Conservation (phyloP, 2,329 filamentous ascomycete genomes). For the Alternaria longipes region DNA sequence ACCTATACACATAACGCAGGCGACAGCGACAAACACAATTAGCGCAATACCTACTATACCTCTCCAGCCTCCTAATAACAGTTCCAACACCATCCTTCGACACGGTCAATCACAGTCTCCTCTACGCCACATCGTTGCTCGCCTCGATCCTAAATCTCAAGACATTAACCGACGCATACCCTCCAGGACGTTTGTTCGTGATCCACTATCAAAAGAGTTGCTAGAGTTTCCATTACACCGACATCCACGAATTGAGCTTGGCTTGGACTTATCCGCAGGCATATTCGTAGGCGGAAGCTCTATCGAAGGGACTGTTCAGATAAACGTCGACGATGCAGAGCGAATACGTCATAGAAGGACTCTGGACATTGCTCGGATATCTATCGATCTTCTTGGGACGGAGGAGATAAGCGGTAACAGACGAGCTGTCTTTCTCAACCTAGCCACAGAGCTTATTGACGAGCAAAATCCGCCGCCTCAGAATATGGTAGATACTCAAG, state of each 20-base stretch:
- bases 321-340: constrained; percentile 60
- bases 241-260: constrained; percentile 60
- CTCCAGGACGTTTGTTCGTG: constrained; percentile 60
- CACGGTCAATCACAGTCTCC: constrained; percentile 60
- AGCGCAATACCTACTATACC: constrained; percentile 24
- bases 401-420: constrained; percentile 60
- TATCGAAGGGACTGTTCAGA: constrained; percentile 60
- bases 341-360: constrained; percentile 54
- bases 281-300: constrained; percentile 65
- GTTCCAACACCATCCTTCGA: constrained; percentile 53
- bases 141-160: constrained; percentile 55
- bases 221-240: constrained; percentile 59
- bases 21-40: constrained; percentile 21
- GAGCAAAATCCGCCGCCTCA: constrained; percentile 60
- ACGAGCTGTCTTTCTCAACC: constrained; percentile 60
- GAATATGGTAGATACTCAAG: constrained; percentile 59
- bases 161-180: constrained; percentile 55
- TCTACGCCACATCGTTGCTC: constrained; percentile 55
- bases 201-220: constrained; percentile 58
- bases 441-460: constrained; percentile 63
- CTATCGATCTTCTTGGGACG: constrained; percentile 62
- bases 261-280: constrained; percentile 60
- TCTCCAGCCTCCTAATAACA: constrained; percentile 36
- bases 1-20: constrained; percentile 27
- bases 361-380: constrained; percentile 60